Evolutionary conservation across 2,329 filamentous ascomycete genomes (phyloP), one percentile per base, ranked within the genome.

Genomic region (Clonostachys sp.): DNA sequence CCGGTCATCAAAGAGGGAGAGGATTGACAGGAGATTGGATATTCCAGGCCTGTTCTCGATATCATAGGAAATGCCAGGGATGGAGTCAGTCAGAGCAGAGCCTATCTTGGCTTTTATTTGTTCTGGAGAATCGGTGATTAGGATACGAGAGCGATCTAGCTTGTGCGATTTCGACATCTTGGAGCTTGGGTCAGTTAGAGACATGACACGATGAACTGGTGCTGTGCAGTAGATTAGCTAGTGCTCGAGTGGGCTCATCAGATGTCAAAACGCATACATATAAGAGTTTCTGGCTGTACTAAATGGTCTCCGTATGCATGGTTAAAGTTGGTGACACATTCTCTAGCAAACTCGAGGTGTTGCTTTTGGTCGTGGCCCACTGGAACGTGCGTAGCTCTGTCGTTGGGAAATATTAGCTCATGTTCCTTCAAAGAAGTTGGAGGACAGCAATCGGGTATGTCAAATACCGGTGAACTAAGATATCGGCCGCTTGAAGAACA

Each of bases 141-240:
- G 71, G 55, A 99, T 95, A 16, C 90, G 80, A 8, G 90, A 95
- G 44, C 78, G 80, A 4, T 79, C 74, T 55, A 87, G 81, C 1
- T 75, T 61, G 57, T 90, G 78, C 1, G 91, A 96, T 67, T 99
- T 99, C 48, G 91, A 96, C 94, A 99, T 99, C 64, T 99, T 99
- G 45, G 80, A 74, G 1, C 65, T 70, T 0, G 94, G 92, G 12
- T 89, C 73, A 45, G 80, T 83, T 18, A 99, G 80, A 16, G 91
- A 95, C 91, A 96, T 97, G 51, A 99, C 79, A 51, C 92, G 83
- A 57, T 87, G 89, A 3, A 87, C 81, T 5, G 88, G 84, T n/a
- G 86, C 86, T 89, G 9, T 30, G 24, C 24, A 30, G 10, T 10
- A 30, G 3, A 10, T 30, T 30, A 30, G 24, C 24, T 30, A 10